Evolutionary conservation across 768 basidiomycete genomes (phyloP), one percentile per base, ranked within the genome.

Genomic region (Rhodocollybia butyracea): DNA sequence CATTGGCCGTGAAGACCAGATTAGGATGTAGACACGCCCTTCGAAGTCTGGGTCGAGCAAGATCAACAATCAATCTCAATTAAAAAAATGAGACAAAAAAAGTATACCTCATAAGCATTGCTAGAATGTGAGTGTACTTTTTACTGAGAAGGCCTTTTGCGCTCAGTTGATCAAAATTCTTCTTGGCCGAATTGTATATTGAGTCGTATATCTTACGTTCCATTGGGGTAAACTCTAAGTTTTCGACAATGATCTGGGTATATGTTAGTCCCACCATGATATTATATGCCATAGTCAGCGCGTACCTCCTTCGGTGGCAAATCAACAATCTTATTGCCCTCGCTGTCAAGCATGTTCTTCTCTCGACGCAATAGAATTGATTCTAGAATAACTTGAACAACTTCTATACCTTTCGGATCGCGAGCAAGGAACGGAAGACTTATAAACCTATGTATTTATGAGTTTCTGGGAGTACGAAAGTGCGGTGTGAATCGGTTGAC

Each of bases 381-480:
- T 68, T 96, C 93, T 17, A 98, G 77, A 57, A 98, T 94, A 55
- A 94, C 89, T 70, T 98, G 95, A 0, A 98, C 94, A 41, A 98
- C 87, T 63, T 96, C 93, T 46, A 98, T 88, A 0, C 93, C 95
- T 64, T 94, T 94, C 0, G 91, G 85, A 67, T 98, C 95, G 34
- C 85, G 88, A 42, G 87, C 88, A 53, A 95, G 78, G 74, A 98
- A 98, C 8, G 96, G 96, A 3, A 94, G 70, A 0, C 91, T 95
- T 57, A 97, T 91, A 64, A 96, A 94, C 21, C 91, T 93, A 57
- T n/a, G 3, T 27, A 6, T 39, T 22, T 10, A n/a, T 56, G 31
- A 46, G 54, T 12, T 19, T 6, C 19, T 8, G 15, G 5, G n/a
- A 21, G 8, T 7, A 11, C 21, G 30, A 40, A 27, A 36, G n/a